A percentile compares a stretch with the other conserved stretches of the same genome.
Evolutionary conservation across 2,329 filamentous ascomycete genomes (phyloP).

Genomic region (Zopfia rhizophila): DNA sequence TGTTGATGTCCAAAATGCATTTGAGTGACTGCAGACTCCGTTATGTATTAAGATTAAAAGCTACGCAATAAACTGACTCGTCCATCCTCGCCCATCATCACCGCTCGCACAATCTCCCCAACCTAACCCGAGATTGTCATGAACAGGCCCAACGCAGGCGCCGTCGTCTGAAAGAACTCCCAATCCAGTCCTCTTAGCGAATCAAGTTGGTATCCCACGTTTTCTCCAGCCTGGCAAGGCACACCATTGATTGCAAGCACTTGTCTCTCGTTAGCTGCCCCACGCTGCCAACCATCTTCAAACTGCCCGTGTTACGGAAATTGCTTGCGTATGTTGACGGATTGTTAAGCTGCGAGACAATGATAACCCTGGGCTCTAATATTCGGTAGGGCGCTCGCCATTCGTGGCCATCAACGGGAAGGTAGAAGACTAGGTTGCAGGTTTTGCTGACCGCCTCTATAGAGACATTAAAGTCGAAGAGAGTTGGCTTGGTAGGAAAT

Average conservation of each 20-base stretch:
- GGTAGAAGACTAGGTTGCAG: constrained; percentile 61
- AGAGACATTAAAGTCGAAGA: constrained; percentile 62
- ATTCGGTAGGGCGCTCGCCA: constrained; percentile 48
- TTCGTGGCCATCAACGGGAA: constrained; percentile 49
- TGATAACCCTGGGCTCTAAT: constrained; percentile 47
- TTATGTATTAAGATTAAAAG: too few species aligned
- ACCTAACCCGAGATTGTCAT: too few species aligned
- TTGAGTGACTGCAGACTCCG: too few species aligned
- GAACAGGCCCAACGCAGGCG: constrained; percentile 36
- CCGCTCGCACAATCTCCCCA: too few species aligned
- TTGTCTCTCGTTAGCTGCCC: constrained; percentile 24
- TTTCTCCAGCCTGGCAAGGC: constrained; percentile 37
- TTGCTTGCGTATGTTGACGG: constrained; percentile 17
- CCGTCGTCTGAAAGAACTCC: constrained; percentile 40
- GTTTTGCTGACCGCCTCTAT: constrained; percentile 51
- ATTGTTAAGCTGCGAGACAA: constrained; percentile 35
- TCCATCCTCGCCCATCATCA: too few species aligned
- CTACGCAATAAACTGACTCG: too few species aligned
- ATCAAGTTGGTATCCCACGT: constrained; percentile 36
- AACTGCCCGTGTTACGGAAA: constrained; percentile 16
- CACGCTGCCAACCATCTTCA: constrained; percentile 25
- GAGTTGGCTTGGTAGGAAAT: constrained; percentile 47
- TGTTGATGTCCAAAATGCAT: too few species aligned
- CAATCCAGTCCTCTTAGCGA: constrained; percentile 34
- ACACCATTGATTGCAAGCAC: constrained; percentile 32